phyloP scores from a whole-genome alignment of 306 rosid species.

The Cucumis cinereus region DNA sequence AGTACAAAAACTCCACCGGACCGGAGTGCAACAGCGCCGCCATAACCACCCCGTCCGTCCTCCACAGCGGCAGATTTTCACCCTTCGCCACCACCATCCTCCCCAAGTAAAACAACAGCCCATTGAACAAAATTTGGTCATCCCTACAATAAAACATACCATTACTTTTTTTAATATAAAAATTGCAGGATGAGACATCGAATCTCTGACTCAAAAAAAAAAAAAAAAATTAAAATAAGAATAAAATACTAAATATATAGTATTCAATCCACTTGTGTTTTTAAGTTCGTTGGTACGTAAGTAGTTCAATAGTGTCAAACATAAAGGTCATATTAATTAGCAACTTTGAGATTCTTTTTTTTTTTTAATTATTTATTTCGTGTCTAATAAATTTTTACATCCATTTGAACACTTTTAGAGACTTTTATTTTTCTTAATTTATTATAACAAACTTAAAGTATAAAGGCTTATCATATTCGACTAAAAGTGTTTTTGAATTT shows the following conservation, averaged over 20 bases:
- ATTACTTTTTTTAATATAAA: no score
- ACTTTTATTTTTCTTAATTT: no score
- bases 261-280: not conserved
- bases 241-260: not conserved
- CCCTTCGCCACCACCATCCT: not conserved
- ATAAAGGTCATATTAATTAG: no score
- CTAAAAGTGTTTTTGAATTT: no score
- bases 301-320: not conserved
- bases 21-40: slow-evolving; percentile 31
- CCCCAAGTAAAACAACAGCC: slow-evolving; percentile 21
- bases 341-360: no score
- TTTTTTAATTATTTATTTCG: no score
- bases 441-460: no score
- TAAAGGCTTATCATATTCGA: no score
- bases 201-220: no score
- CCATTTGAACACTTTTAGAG: no score
- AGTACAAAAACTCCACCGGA: slow-evolving; percentile 59
- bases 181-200: not conserved
- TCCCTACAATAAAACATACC: slow-evolving; percentile 26
- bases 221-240: no score
- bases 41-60: slow-evolving; percentile 33
- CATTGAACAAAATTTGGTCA: slow-evolving; percentile 56
- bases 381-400: no score
- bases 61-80: slow-evolving; percentile 30
- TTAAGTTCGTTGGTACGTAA: not conserved